Conservation (phyloP, 1,139 yeast genomes). For the Saccharomyces hybrid region DNA sequence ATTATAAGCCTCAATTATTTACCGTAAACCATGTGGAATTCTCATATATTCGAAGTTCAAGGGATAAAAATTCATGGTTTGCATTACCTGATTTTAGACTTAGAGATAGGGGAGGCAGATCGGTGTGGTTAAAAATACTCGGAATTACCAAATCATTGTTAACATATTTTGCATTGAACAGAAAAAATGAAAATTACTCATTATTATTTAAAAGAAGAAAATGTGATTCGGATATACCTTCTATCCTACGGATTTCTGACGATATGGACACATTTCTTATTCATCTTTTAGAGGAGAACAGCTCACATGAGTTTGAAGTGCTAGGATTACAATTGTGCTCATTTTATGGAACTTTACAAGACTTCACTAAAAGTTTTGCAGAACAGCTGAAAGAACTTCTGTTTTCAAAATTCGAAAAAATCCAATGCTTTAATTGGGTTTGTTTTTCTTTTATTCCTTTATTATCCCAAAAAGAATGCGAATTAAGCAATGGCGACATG, state of each 20-base stretch:
- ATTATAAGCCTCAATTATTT: conserved; percentile 13
- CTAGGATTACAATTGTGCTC: conserved; percentile 19
- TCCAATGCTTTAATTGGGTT: conserved; percentile 35
- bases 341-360: conserved; percentile 10
- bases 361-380: conserved; percentile 4
- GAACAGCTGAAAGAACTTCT: conserved; percentile 9
- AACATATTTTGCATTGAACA: conserved; percentile 11
- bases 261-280: conserved; percentile 15
- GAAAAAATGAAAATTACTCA: conserved; percentile 1
- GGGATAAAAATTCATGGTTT: conserved; percentile 9
- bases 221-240: neutral
- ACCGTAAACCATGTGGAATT: conserved; percentile 8
- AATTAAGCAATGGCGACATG: conserved; percentile 11
- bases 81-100: conserved; percentile 17
- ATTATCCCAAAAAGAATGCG: conserved; percentile 24
- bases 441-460: conserved; percentile 34
- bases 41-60: neutral
- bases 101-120: conserved; percentile 4
- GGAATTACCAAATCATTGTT: conserved; percentile 15
- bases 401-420: conserved; percentile 14
- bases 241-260: conserved; percentile 14
- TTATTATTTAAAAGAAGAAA: conserved; percentile 17
- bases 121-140: conserved; percentile 18
- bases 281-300: conserved; percentile 11
- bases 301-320: conserved; percentile 5